Conservation (phyloP, 2,329 filamentous ascomycete species). For the Verticillium dahliae region DNA sequence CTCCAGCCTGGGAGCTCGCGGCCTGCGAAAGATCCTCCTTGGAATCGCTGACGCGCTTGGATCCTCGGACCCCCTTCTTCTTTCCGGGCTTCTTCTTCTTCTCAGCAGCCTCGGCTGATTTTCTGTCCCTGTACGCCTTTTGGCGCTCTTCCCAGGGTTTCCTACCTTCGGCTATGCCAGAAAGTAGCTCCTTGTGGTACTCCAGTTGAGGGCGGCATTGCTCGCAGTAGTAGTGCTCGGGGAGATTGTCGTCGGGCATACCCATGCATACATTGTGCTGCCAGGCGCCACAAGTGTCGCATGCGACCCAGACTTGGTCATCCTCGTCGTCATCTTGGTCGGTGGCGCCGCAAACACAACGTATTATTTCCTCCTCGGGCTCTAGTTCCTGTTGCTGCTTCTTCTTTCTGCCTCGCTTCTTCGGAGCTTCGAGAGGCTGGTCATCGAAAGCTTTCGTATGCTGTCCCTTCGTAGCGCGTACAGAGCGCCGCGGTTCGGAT, state of each 20-base stretch:
- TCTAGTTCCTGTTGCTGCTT: slow-evolving; percentile 46
- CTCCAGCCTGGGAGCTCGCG: slow-evolving; percentile 21
- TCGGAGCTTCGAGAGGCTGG: slow-evolving; percentile 44
- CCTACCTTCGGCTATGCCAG: slow-evolving; percentile 72
- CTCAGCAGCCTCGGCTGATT: slow-evolving; percentile 49
- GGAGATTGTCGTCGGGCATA: slow-evolving; percentile 69
- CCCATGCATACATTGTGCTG: slow-evolving; percentile 97
- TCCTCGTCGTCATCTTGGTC: slow-evolving; percentile 80
- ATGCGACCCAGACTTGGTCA: slow-evolving; percentile 83
- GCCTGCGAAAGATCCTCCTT: slow-evolving; percentile 32
- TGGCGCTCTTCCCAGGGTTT: slow-evolving; percentile 76
- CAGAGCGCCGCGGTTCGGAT: slow-evolving; percentile 82
- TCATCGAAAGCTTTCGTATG: slow-evolving; percentile 86
- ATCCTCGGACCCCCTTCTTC: slow-evolving; percentile 52
- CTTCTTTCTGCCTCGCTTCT: slow-evolving; percentile 51
- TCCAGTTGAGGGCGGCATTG: slow-evolving; percentile 64
- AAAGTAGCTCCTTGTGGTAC: slow-evolving; percentile 74
- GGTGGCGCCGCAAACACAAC: slow-evolving; percentile 87
- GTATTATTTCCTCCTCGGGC: slow-evolving; percentile 68
- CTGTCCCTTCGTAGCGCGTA: slow-evolving; percentile 93
- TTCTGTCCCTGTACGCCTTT: slow-evolving; percentile 55
- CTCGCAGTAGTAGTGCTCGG: slow-evolving; percentile 88
- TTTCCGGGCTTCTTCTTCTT: slow-evolving; percentile 36
- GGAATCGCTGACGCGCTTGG: slow-evolving; percentile 59
- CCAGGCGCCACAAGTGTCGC: slow-evolving; percentile 88